Evolutionary conservation across 2,329 filamentous ascomycete genomes (phyloP).

Genomic region (Mariannaea sp.): DNA sequence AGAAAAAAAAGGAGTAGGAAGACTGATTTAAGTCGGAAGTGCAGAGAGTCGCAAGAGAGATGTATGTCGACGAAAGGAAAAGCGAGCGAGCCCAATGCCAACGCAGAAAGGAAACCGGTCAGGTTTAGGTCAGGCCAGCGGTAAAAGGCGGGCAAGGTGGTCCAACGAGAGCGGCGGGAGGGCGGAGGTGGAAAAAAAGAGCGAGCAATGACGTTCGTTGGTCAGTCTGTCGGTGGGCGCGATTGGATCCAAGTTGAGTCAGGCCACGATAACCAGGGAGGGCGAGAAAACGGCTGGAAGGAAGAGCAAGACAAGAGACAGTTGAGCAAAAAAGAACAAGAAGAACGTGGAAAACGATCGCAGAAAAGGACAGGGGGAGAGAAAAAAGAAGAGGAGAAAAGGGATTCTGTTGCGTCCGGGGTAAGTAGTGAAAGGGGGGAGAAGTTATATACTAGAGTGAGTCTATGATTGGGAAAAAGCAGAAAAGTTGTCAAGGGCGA

Average conservation of each 20-base stretch:
- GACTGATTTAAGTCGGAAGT: neutral
- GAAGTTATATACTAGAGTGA: neutral
- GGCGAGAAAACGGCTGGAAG: neutral
- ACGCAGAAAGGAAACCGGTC: slow-evolving; percentile 14
- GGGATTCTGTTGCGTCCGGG: too few species aligned
- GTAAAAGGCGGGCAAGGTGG: slow-evolving; percentile 37
- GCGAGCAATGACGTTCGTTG: slow-evolving; percentile 13
- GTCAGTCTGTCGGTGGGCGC: slow-evolving; percentile 2
- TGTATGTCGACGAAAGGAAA: neutral
- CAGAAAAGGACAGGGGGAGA: neutral
- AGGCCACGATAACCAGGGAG: slow-evolving; percentile 5
- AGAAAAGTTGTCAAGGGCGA: neutral
- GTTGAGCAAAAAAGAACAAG: too few species aligned
- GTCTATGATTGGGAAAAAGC: slow-evolving; percentile 7
- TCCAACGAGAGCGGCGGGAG: slow-evolving; percentile 29
- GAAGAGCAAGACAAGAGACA: neutral
- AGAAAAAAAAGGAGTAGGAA: too few species aligned
- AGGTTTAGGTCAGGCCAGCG: slow-evolving; percentile 34
- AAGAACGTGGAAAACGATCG: neutral
- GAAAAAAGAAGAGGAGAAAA: neutral
- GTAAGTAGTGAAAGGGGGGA: neutral
- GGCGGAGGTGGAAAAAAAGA: slow-evolving; percentile 25
- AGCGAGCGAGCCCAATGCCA: slow-evolving; percentile 9
- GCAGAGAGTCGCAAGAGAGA: neutral
- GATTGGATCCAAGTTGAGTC: slow-evolving; percentile 3